A percentile compares a stretch with the other conserved stretches of the same genome.
Evolutionary conservation across 495 filamentous ascomycete genomes (phyloP).

Genomic region (Penicillium macrosclerotiorum): DNA sequence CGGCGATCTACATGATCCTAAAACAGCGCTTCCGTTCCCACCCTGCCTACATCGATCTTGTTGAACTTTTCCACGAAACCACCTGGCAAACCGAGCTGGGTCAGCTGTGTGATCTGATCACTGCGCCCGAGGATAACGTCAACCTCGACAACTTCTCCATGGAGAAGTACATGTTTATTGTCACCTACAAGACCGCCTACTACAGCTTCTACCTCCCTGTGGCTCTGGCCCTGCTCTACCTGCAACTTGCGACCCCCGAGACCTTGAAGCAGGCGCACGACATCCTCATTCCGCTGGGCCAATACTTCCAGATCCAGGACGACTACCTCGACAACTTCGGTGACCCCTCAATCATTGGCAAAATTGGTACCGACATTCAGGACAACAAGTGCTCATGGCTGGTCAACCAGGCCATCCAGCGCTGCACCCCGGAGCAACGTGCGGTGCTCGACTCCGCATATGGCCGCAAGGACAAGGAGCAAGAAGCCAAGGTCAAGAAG

Average conservation of each 20-base stretch:
- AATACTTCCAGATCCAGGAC: constrained; percentile 99
- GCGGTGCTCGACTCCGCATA: constrained; percentile 78
- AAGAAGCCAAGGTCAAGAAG: constrained; percentile 82
- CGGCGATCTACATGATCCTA: constrained; percentile 82
- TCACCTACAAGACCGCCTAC: constrained; percentile 98
- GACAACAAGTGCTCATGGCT: constrained; percentile 99
- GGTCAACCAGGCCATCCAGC: constrained; percentile 84
- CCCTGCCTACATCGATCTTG: constrained; percentile 78
- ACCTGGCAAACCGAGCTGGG: constrained; percentile 92
- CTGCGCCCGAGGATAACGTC: constrained; percentile 84
- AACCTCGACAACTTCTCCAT: constrained; percentile 91
- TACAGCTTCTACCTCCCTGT: constrained; percentile 99
- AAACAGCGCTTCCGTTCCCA: constrained; percentile 90
- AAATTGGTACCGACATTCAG: constrained; percentile 97
- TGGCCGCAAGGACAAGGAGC: constrained; percentile 77
- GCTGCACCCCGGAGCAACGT: constrained; percentile 77
- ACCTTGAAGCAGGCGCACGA: constrained; percentile 84
- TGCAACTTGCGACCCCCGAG: constrained; percentile 73
- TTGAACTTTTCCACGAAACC: constrained; percentile 95
- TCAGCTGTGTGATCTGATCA: constrained; percentile 90
- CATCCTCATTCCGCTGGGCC: constrained; percentile 96
- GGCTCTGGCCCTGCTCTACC: constrained; percentile 80
- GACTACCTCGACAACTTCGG: constrained; percentile 98
- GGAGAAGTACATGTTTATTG: constrained; percentile 96
- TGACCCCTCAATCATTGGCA: constrained; percentile 90